Evolutionary conservation across 2,329 filamentous ascomycete genomes (phyloP).

Genomic region (Trichothecium sympodiale): DNA sequence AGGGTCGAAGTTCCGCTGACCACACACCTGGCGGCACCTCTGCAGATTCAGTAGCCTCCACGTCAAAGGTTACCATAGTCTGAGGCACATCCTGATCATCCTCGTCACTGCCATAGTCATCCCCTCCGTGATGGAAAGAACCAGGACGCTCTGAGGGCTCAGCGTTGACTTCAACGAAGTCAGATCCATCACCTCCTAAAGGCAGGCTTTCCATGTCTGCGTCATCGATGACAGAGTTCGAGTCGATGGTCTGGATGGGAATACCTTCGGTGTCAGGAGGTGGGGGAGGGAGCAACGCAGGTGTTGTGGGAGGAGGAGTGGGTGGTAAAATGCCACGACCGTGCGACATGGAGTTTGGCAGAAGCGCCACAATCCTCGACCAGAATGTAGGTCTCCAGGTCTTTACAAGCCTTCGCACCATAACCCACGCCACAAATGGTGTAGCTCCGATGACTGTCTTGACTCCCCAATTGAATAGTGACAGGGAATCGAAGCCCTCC

Average conservation of each 20-base stretch:
- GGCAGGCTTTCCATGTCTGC: neutral
- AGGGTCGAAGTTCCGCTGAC: constrained; percentile 48
- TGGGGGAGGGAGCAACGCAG: constrained; percentile 9
- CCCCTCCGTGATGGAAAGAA: constrained; percentile 9
- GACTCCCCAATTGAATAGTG: constrained; percentile 32
- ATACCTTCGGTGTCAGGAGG: constrained; percentile 10
- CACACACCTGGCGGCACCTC: constrained; percentile 41
- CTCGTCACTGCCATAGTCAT: constrained; percentile 44
- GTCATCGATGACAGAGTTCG: neutral
- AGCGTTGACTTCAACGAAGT: neutral
- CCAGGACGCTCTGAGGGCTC: neutral
- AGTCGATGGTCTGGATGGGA: neutral
- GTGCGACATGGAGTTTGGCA: constrained; percentile 25
- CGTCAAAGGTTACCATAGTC: constrained; percentile 50
- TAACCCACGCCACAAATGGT: constrained; percentile 36
- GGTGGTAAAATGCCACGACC: constrained; percentile 11
- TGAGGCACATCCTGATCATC: constrained; percentile 43
- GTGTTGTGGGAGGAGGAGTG: constrained; percentile 9
- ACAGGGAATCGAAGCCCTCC: constrained; percentile 22
- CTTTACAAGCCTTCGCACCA: constrained; percentile 27
- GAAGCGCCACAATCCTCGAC: constrained; percentile 22
- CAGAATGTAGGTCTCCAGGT: constrained; percentile 25
- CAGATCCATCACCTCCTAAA: no score
- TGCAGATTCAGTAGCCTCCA: constrained; percentile 43
- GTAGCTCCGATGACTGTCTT: constrained; percentile 28